phyloP scores from a whole-genome alignment of 352 stramenopile species.

The Lagenidium sp. region DNA sequence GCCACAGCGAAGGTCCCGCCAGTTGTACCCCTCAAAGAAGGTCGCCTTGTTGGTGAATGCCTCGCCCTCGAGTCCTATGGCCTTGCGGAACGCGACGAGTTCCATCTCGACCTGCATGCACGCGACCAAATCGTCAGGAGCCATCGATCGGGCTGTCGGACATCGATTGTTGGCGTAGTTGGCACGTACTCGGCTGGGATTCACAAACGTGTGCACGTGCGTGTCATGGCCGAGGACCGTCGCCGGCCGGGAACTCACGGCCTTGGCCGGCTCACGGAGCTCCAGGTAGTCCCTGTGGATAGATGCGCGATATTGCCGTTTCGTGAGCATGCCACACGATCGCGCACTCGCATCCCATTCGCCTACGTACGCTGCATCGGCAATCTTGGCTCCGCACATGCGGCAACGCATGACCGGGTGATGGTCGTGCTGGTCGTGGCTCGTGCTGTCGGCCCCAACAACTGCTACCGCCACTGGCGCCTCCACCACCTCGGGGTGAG shows the following conservation, averaged over 20 bases:
- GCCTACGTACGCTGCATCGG: slow-evolving; percentile 56
- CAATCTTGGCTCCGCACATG: slow-evolving; percentile 61
- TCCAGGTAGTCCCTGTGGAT: slow-evolving; percentile 51
- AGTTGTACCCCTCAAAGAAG: slow-evolving; percentile 81
- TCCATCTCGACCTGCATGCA: slow-evolving; percentile 64
- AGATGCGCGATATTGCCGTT: too few relatives aligned
- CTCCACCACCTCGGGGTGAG: too few relatives aligned
- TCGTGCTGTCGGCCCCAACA: slow-evolving; percentile 12
- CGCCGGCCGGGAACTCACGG: slow-evolving; percentile 31
- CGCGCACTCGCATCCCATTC: neutral
- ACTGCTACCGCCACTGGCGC: slow-evolving; percentile 3
- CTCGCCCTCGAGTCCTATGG: slow-evolving; percentile 45
- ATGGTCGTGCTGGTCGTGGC: too few relatives aligned
- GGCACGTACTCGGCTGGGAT: slow-evolving; percentile 46
- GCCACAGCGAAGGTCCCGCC: slow-evolving; percentile 59
- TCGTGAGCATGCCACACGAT: too few relatives aligned
- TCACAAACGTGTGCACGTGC: slow-evolving; percentile 73
- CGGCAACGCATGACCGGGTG: slow-evolving; percentile 61
- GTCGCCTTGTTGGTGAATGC: slow-evolving; percentile 62
- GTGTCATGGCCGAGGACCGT: slow-evolving; percentile 31
- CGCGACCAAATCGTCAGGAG: too few relatives aligned
- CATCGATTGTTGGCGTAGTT: too few relatives aligned
- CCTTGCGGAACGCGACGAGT: slow-evolving; percentile 56
- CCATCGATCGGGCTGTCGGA: too few relatives aligned
- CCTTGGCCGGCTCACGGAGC: slow-evolving; percentile 66